These are phyloP conservation scores for Cryptococcus sp. DNA, from an alignment of 1,284 basidiomycete genomes.

Conservation along the genomic window DNA sequence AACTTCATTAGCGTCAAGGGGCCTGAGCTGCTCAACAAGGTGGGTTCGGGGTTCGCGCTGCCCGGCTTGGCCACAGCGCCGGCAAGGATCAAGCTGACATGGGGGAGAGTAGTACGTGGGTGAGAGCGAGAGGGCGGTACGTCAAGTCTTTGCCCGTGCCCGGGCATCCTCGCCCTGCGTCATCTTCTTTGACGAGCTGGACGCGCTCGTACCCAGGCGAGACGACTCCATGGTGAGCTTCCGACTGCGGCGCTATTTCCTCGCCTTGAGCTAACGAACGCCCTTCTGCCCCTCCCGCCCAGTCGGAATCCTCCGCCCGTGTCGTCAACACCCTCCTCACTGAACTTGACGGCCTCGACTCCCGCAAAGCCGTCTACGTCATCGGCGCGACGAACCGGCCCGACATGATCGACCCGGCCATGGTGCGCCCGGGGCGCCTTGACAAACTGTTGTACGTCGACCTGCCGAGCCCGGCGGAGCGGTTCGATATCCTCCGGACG, in stretches of 20 bases:
- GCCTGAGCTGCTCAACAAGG: constrained; percentile 93
- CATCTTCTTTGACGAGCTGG: constrained; percentile 99
- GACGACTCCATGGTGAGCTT: constrained; percentile 78
- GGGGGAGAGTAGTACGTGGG: constrained; percentile 84
- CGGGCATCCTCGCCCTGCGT: constrained; percentile 95
- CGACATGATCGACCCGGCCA: constrained; percentile 98
- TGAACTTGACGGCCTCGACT: constrained; percentile 90
- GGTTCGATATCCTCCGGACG: constrained; percentile 80
- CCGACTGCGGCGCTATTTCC: background rate
- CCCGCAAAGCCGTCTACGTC: constrained; percentile 87
- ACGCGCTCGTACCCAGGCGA: constrained; percentile 88
- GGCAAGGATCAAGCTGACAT: background rate
- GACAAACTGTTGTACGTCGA: constrained; percentile 98
- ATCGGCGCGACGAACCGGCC: constrained; percentile 98
- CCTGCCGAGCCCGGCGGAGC: constrained; percentile 70
- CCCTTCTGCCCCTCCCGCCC: background rate
- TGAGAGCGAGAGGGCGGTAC: constrained; percentile 90
- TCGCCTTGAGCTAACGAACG: background rate
- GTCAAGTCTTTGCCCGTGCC: constrained; percentile 96
- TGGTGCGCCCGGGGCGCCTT: constrained; percentile 92
- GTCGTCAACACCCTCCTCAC: constrained; percentile 97
- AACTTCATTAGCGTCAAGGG: constrained; percentile 99
- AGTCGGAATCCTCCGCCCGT: constrained; percentile 95
- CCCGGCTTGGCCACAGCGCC: background rate
- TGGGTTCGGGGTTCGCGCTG: constrained; percentile 41